A percentile compares a stretch with the other conserved stretches of the same genome.
Conservation (phyloP, 257 asterid genomes). For the Nicotiana sylvestris region DNA sequence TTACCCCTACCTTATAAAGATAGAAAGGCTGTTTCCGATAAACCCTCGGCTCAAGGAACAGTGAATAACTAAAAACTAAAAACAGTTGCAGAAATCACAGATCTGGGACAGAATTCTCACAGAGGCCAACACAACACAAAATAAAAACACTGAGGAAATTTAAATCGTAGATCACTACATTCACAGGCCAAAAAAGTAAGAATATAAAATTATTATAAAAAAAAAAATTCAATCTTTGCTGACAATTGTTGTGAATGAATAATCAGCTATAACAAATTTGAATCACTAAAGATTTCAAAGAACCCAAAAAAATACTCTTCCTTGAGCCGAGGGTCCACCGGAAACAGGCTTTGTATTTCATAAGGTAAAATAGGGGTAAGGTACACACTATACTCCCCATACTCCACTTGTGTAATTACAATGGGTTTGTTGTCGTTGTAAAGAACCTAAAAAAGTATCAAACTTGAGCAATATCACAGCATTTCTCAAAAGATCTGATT, state of each 20-base stretch:
- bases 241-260: too few species aligned
- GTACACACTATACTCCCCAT: too few species aligned
- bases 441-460: neutral
- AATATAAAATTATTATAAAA: too few species aligned
- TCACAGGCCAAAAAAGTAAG: neutral
- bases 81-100: slow-evolving; percentile 10
- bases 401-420: too few species aligned
- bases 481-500: slow-evolving; percentile 8
- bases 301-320: neutral
- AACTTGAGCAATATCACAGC: slow-evolving; percentile 12
- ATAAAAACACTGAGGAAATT: neutral
- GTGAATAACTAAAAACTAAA: neutral
- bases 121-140: slow-evolving; percentile 2
- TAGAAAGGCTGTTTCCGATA: too few species aligned
- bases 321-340: too few species aligned
- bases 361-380: too few species aligned
- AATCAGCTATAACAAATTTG: neutral
- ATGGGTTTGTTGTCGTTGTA: too few species aligned
- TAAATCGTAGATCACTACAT: slow-evolving; percentile 18
- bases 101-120: slow-evolving; percentile 18
- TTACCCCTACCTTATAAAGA: too few species aligned
- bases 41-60: too few species aligned
- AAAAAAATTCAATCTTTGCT: neutral
- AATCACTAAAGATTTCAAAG: neutral
- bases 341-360: too few species aligned